Base-by-base conservation (phyloP, 257 asterid species). In the Scutellaria baicalensis region DNA sequence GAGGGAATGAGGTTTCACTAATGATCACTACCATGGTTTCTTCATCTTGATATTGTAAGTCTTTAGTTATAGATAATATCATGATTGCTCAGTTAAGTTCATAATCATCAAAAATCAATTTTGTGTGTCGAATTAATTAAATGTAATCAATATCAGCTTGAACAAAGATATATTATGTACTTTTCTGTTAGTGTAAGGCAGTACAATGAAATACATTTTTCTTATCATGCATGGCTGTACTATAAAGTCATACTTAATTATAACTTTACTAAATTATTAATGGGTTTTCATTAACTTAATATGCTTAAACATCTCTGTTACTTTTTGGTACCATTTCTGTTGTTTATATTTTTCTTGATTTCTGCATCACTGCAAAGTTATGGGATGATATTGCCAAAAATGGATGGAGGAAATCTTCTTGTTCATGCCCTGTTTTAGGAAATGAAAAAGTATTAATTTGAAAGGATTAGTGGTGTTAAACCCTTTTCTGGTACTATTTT, bases 391-490 rank as follows among this genome's bases (percentile, higher is more conserved):
- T 73, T 82, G 73, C 84, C 87, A 51, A 64, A 77, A 70, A 72
- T 74, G 83, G 73, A 59, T 55, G 67, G 39, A 21, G 51, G 55
- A 20, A 14, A 64, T 69, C 51, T 73, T 73, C 63, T 47, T 59
- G 61, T 48, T 64, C 36, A 60, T 66, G 61, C 79, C 80, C 79
- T 63, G 84, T 79, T 82, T 72, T 68, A 33, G 77, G 61, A 67
- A 77, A 68, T 31, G 39, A 20, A 62, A 33, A 62, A 70, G 48
- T 58, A 65, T 59, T 60, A 48, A 9, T 71, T 61, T 66, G 63
- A 68, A 59, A 74, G 77, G 80, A 70, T 73, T 77, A 70, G 69
- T 52, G 67, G 21, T 39, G 45, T 8, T 33, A 66, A 64, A 10
- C 63, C 48, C 57, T 43, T 27, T 27, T 27, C 4, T 27, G 64